Percentiles rank a stretch among this genome's conserved stretches.
Conservation (phyloP, 2,329 filamentous ascomycete species). For the Talaromyces piceae region DNA sequence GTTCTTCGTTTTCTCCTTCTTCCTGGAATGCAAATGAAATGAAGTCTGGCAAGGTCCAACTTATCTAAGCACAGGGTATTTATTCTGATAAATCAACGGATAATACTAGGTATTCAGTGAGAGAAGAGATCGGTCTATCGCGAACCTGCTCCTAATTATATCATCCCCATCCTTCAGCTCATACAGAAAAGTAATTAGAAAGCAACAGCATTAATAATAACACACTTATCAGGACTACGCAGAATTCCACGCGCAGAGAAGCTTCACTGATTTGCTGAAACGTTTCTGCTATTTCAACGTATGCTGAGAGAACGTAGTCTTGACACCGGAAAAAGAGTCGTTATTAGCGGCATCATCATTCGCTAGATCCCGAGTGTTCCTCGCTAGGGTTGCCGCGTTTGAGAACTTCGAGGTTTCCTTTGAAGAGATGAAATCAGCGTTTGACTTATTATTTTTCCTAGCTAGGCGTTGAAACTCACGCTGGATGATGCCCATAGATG, state of each 20-base stretch:
- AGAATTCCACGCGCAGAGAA: background rate
- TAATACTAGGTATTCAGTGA: background rate
- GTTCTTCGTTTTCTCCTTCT: too few relatives aligned
- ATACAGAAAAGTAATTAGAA: background rate
- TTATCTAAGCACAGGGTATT: too few relatives aligned
- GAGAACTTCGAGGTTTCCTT: constrained; percentile 29
- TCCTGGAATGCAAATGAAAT: too few relatives aligned
- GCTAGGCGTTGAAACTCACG: constrained; percentile 49
- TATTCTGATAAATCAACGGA: too few relatives aligned
- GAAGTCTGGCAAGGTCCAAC: too few relatives aligned
- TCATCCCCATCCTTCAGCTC: background rate
- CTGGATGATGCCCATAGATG: constrained; percentile 64
- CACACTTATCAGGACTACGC: background rate
- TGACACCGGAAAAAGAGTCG: background rate
- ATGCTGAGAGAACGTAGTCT: background rate
- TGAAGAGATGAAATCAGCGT: background rate
- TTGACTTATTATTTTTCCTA: background rate
- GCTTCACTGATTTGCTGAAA: too few relatives aligned
- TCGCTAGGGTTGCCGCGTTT: constrained; percentile 19
- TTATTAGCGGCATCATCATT: background rate
- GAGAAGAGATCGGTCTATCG: background rate
- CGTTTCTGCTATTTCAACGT: background rate
- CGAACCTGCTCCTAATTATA: background rate
- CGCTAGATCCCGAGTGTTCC: background rate
- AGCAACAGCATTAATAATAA: background rate